phyloP scores from a whole-genome alignment of 148 eudicot genomes.

The Rhododendron simsii region DNA sequence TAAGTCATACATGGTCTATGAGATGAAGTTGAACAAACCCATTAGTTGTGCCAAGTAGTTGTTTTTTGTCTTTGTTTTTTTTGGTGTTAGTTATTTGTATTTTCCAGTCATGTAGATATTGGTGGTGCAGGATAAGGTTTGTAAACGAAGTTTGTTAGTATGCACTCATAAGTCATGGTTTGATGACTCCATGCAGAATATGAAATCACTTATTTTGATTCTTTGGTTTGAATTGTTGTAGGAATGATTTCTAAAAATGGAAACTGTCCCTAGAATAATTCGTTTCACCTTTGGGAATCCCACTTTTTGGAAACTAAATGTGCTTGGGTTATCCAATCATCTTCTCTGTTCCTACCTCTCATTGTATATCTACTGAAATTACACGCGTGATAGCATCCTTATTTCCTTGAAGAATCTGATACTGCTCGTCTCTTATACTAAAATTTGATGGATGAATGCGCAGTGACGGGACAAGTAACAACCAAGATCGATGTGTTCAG shows the following conservation, averaged over 20 bases:
- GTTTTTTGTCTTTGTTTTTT: neutral
- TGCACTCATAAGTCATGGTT: neutral
- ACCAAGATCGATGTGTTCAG: conserved; percentile 38
- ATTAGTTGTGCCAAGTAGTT: neutral
- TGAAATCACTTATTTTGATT: neutral
- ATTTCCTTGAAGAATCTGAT: neutral
- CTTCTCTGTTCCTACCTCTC: neutral
- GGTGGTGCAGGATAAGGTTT: neutral
- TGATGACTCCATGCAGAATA: neutral
- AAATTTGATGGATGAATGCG: neutral
- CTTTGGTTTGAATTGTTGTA: neutral
- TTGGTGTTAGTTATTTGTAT: neutral
- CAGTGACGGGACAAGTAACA: conserved; percentile 38
- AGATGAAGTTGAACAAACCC: neutral
- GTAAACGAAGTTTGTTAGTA: neutral
- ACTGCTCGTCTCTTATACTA: neutral
- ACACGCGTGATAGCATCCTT: neutral
- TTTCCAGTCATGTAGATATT: neutral
- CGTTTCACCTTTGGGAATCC: neutral
- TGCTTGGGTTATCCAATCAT: neutral
- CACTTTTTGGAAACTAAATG: neutral
- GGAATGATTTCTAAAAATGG: neutral
- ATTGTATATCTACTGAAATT: neutral
- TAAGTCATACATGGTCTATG: neutral
- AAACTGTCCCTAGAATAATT: too few relatives aligned